Percentiles rank a stretch among this genome's conserved stretches.
Conservation (phyloP, 192 early-diverging fungal species). For the Piromyces finnis region DNA sequence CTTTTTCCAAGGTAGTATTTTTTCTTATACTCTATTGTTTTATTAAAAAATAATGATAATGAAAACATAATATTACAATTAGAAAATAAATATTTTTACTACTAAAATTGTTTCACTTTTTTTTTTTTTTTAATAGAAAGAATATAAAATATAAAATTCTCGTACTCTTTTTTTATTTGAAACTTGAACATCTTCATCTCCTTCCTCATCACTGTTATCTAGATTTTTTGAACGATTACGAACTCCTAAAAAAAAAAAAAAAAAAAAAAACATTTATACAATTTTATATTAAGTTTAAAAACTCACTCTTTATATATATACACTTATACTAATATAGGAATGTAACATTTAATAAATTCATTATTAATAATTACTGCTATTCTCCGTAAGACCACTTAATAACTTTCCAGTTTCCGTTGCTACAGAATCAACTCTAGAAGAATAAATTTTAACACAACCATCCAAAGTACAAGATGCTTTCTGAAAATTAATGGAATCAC, state of each 20-base stretch:
- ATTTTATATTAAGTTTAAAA: too few relatives aligned
- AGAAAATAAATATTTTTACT: too few relatives aligned
- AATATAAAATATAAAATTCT: too few relatives aligned
- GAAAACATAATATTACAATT: too few relatives aligned
- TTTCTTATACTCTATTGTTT: slow-evolving; percentile 14
- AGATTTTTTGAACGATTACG: too few relatives aligned
- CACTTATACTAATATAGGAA: too few relatives aligned
- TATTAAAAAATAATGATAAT: not conserved
- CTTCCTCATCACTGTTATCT: slow-evolving; percentile 21
- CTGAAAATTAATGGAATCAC: slow-evolving; percentile 96
- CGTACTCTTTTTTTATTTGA: not conserved
- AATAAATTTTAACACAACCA: slow-evolving; percentile 93
- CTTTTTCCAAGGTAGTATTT: slow-evolving; percentile 63
- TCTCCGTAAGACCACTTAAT: slow-evolving; percentile 67
- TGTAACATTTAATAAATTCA: too few relatives aligned
- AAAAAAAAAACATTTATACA: too few relatives aligned
- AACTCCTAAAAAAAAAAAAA: too few relatives aligned
- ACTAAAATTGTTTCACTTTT: too few relatives aligned
- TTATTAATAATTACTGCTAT: slow-evolving; percentile 3
- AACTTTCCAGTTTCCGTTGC: slow-evolving; percentile 81
- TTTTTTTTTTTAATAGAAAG: too few relatives aligned
- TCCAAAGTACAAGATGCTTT: slow-evolving; percentile 93
- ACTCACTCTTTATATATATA: too few relatives aligned
- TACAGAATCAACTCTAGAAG: slow-evolving; percentile 89
- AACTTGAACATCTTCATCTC: slow-evolving; percentile 5